Evolutionary conservation across 2,329 filamentous ascomycete species (phyloP).

Genomic region (Colletotrichum chrysophilum): DNA sequence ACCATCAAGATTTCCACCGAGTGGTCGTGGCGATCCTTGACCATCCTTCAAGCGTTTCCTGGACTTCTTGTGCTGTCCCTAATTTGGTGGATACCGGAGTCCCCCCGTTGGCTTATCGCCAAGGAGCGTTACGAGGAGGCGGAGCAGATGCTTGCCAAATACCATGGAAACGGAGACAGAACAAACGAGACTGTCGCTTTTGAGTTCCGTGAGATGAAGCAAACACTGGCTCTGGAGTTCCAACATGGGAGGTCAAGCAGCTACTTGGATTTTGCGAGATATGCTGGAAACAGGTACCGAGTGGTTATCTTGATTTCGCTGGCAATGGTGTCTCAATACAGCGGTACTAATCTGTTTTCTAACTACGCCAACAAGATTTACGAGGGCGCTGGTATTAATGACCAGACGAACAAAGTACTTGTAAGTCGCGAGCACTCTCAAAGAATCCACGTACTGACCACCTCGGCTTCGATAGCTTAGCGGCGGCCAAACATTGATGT

Average conservation of each 20-base stretch:
- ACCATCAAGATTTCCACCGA: background rate
- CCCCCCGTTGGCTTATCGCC: slow-evolving; percentile 35
- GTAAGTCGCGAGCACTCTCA: background rate
- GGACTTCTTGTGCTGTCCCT: background rate
- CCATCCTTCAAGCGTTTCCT: background rate
- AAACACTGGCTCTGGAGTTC: background rate
- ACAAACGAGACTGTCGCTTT: background rate
- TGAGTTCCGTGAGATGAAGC: background rate
- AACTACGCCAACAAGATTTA: background rate
- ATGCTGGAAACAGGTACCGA: background rate
- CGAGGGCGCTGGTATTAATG: background rate
- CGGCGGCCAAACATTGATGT: background rate
- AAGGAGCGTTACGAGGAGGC: slow-evolving; percentile 35
- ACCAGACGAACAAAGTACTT: background rate
- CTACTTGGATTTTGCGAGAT: background rate
- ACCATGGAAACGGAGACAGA: slow-evolving; percentile 57
- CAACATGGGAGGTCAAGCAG: background rate
- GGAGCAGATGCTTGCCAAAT: slow-evolving; percentile 34
- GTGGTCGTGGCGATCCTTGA: background rate
- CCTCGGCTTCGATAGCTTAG: background rate
- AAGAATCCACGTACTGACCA: background rate
- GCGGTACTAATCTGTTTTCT: background rate
- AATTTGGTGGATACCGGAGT: slow-evolving; percentile 29
- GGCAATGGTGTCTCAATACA: background rate
- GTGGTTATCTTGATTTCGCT: background rate